These are phyloP conservation scores for Cordyceps sp. DNA, from an alignment of 2,329 filamentous ascomycete genomes.

Conservation along the genomic window DNA sequence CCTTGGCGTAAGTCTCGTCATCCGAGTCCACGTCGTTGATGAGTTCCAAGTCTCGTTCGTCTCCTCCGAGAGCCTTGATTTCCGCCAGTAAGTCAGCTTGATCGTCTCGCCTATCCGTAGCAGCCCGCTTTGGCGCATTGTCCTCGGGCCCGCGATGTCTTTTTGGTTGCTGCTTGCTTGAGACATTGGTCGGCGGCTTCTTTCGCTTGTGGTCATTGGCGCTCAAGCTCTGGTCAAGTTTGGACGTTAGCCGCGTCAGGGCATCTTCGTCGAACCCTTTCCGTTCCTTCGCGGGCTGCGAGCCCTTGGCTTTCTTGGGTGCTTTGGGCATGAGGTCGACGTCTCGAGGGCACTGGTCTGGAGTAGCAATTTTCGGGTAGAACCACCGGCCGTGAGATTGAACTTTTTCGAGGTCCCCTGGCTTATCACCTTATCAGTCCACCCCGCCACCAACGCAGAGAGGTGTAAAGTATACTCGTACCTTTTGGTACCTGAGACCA, in stretches of 20 bases:
- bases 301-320: slow-evolving; percentile 19
- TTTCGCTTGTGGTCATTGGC: slow-evolving; percentile 27
- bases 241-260: slow-evolving; percentile 35
- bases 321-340: slow-evolving; percentile 22
- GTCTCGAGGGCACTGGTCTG: no score
- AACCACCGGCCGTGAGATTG: no score
- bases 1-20: slow-evolving; percentile 17
- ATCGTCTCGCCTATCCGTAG: slow-evolving; percentile 8
- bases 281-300: slow-evolving; percentile 7
- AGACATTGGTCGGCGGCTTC: slow-evolving; percentile 18
- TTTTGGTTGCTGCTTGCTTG: slow-evolving; percentile 17
- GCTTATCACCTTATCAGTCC: background rate
- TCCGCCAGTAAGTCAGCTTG: slow-evolving; percentile 38
- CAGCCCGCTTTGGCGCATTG: slow-evolving; percentile 7
- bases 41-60: slow-evolving; percentile 46
- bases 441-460: no score
- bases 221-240: slow-evolving; percentile 36
- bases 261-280: slow-evolving; percentile 29
- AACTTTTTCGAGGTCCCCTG: no score
- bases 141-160: slow-evolving; percentile 18
- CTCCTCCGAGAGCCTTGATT: slow-evolving; percentile 47
- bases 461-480: no score
- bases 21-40: slow-evolving; percentile 34
- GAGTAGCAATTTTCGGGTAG: no score
- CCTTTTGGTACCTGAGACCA: no score